Base-by-base conservation (phyloP, 1,139 yeast genomes). In the Torulaspora globosa region DNA sequence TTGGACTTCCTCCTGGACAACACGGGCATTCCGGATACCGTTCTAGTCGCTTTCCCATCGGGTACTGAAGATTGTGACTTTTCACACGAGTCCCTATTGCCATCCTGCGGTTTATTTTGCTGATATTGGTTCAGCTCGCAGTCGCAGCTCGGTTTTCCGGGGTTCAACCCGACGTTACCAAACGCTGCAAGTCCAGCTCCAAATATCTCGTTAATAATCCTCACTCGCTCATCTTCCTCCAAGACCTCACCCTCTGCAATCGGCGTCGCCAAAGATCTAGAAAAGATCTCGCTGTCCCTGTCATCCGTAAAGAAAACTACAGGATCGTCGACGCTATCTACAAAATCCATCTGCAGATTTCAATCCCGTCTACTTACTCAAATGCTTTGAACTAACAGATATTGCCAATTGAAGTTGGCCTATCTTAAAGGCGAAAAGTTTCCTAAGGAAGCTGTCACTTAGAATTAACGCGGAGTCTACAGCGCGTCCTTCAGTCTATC, bases 1-100 rank as follows among this genome's bases (percentile, higher is more conserved):
- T 56, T 56, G 11, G 53, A 50, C 39, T 47, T 54, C 24, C 51
- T 38, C 10, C 50, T 42, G 21, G 41, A 33, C 31, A 40, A 38
- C 28, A 40, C 24, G 7, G 50, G 49, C 36, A 28, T 26, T 16
- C 35, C 15, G 24, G 11, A 7, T 15, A 12, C 21, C n/a, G 10
- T 15, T 10, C 18, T 30, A 36, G 26, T 28, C 24, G 11, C 8
- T 35, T 19, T 18, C 15, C 18, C 26, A 31, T 9, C 11, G n/a
- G 8, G 5, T 10, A 3, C 23, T 6, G 19, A 8, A 31, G 12
- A 9, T n/a, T 31, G 16, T 12, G 4, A n/a, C 34, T 16, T 14
- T 8, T 31, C 34, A 31, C 11, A 18, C 6, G 12, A 16, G 5
- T 23, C 18, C 14, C 5, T 12, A 31, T 31, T 11, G 21, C n/a